Percentiles rank a stretch among this genome's conserved stretches.
Evolutionary conservation across 768 basidiomycete genomes (phyloP).

Genomic region (Suillus spraguei): DNA sequence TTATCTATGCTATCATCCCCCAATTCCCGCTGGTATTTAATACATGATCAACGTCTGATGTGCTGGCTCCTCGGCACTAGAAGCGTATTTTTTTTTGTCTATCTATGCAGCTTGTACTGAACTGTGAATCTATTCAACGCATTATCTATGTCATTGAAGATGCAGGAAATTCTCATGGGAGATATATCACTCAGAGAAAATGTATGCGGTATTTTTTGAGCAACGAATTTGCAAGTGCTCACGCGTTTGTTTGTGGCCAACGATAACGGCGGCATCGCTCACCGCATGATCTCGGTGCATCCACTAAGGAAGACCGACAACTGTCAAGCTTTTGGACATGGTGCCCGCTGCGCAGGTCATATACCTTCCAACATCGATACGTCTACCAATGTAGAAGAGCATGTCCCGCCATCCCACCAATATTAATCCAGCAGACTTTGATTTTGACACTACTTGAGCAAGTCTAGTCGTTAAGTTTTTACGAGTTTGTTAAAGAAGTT

Average conservation of each 20-base stretch:
- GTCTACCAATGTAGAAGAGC: background rate
- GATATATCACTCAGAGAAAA: conserved; percentile 19
- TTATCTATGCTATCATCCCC: too few species aligned
- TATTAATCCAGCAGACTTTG: background rate
- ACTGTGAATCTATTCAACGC: background rate
- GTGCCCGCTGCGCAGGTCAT: conserved; percentile 16
- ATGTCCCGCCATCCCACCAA: background rate
- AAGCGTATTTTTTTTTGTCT: background rate
- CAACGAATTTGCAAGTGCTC: conserved; percentile 27
- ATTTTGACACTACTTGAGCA: background rate
- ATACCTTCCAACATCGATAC: background rate
- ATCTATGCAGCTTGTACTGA: background rate
- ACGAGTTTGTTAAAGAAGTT: background rate
- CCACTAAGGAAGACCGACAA: conserved; percentile 15
- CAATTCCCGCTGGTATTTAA: background rate
- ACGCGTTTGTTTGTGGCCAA: conserved; percentile 25
- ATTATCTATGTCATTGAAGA: background rate
- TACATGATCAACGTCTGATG: background rate
- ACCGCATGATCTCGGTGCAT: conserved; percentile 19
- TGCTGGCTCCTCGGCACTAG: background rate
- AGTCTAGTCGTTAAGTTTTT: background rate
- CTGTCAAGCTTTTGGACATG: conserved; percentile 20
- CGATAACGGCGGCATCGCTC: conserved; percentile 21
- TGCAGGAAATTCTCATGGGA: background rate
- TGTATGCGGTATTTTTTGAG: conserved; percentile 28